A percentile compares a stretch with the other conserved stretches of the same genome.
Conservation (phyloP, 2,329 filamentous ascomycete genomes). For the Aureobasidium namibiae region DNA sequence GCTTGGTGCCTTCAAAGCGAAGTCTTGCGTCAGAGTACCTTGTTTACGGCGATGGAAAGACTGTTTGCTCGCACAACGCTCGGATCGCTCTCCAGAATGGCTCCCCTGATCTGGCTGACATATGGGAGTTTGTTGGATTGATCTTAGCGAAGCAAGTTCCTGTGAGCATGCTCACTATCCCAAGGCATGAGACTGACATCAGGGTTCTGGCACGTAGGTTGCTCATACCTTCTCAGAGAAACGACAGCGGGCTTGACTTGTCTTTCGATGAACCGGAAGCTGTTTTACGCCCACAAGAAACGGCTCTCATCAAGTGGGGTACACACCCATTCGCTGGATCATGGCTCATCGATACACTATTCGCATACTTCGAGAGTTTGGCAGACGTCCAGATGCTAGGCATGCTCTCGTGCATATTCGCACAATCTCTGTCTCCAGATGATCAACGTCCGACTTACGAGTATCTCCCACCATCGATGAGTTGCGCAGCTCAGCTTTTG, state of each 20-base stretch:
- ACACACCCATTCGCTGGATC: slow-evolving; percentile 46
- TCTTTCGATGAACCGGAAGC: slow-evolving; percentile 36
- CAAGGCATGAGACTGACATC: slow-evolving; percentile 49
- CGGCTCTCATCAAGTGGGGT: slow-evolving; percentile 46
- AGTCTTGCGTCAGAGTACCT: slow-evolving; percentile 71
- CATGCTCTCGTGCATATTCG: slow-evolving; percentile 54
- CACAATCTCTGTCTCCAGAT: slow-evolving; percentile 17
- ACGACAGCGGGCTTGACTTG: slow-evolving; percentile 40
- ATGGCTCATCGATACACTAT: slow-evolving; percentile 48
- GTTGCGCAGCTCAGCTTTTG: not conserved
- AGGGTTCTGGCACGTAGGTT: slow-evolving; percentile 61
- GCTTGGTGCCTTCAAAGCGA: slow-evolving; percentile 68
- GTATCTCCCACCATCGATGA: slow-evolving; percentile 5
- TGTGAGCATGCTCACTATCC: slow-evolving; percentile 50
- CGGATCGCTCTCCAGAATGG: slow-evolving; percentile 64
- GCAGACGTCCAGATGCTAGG: slow-evolving; percentile 59
- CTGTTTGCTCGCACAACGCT: slow-evolving; percentile 79
- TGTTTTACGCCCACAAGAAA: slow-evolving; percentile 32
- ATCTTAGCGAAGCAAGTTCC: slow-evolving; percentile 71
- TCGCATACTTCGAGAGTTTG: slow-evolving; percentile 50
- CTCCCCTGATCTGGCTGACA: slow-evolving; percentile 61
- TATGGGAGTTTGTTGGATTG: slow-evolving; percentile 76
- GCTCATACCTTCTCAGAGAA: slow-evolving; percentile 42
- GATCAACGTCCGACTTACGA: slow-evolving; percentile 2
- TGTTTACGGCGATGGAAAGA: slow-evolving; percentile 73